phyloP scores from a whole-genome alignment of 495 filamentous ascomycete genomes.

The Staphylotrichum longicolle region DNA sequence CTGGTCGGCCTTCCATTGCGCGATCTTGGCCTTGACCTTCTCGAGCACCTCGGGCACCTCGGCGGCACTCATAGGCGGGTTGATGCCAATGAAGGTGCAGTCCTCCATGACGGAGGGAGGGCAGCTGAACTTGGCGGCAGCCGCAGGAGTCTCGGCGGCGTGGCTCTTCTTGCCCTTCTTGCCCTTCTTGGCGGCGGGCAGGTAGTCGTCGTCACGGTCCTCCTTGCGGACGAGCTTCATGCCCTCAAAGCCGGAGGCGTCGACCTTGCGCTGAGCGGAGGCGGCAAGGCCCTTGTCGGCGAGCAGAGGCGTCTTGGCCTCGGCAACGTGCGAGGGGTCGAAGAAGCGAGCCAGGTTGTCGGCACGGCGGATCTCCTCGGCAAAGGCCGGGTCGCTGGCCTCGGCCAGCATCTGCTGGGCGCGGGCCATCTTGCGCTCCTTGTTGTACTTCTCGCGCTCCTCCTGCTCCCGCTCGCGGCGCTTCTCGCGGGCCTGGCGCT shows the following conservation, averaged over 20 bases:
- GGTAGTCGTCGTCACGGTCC: conserved; percentile 83
- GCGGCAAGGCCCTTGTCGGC: conserved; percentile 62
- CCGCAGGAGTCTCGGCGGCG: conserved; percentile 35
- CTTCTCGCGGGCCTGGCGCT: conserved; percentile 70
- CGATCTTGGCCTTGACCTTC: conserved; percentile 87
- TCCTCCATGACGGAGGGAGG: conserved; percentile 89
- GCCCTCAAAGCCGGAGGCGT: conserved; percentile 74
- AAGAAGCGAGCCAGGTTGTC: conserved; percentile 86
- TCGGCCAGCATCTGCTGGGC: conserved; percentile 86
- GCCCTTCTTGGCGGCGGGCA: conserved; percentile 83
- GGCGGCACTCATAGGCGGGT: conserved; percentile 78
- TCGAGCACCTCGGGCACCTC: conserved; percentile 76
- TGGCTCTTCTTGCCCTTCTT: conserved; percentile 75
- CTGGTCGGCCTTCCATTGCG: conserved; percentile 91
- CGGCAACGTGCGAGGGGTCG: conserved; percentile 64
- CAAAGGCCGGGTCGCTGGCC: conserved; percentile 82
- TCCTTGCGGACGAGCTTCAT: conserved; percentile 74
- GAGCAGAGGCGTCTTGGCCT: conserved; percentile 63
- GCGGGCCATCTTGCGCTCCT: conserved; percentile 78
- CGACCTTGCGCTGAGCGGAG: conserved; percentile 75
- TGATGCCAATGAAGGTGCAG: conserved; percentile 74
- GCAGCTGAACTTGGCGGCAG: conserved; percentile 73
- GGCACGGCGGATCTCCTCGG: conserved; percentile 84
- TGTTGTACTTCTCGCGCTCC: conserved; percentile 76
- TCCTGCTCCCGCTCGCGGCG: conserved; percentile 54